Evolutionary conservation across 306 rosid species (phyloP).

Genomic region (Glycine soja): DNA sequence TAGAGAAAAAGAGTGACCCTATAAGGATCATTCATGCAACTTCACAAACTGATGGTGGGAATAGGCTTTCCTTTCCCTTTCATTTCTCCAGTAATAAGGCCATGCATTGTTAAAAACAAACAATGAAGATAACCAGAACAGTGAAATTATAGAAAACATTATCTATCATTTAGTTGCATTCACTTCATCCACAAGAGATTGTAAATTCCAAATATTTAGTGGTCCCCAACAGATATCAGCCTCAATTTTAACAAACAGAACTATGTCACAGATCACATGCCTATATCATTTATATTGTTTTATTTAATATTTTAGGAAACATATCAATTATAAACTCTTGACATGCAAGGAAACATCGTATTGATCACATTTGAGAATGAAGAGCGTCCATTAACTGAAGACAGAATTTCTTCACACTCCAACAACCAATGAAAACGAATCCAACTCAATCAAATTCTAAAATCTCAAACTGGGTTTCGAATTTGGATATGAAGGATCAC

Average conservation of each 20-base stretch:
- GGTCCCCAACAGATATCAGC: conserved; percentile 52
- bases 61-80: conserved; percentile 26
- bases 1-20: conserved; percentile 25
- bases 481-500: neutral
- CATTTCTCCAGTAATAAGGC: conserved; percentile 41
- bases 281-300: neutral
- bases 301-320: neutral
- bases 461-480: conserved; percentile 15
- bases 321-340: conserved; percentile 13
- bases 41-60: conserved; percentile 23
- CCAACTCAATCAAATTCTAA: neutral
- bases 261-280: conserved; percentile 18
- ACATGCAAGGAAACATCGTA: conserved; percentile 31
- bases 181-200: conserved; percentile 36
- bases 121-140: conserved; percentile 53
- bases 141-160: conserved; percentile 48
- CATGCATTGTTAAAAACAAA: conserved; percentile 34
- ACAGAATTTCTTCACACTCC: neutral
- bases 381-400: conserved; percentile 3
- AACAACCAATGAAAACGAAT: conserved; percentile 17
- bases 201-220: conserved; percentile 43
- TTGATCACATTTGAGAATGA: neutral
- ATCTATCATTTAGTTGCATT: conserved; percentile 51
- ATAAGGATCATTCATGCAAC: conserved; percentile 7
- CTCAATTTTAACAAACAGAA: conserved; percentile 43